Conservation (phyloP, 1,284 basidiomycete genomes). For the Leccinum huronense region DNA sequence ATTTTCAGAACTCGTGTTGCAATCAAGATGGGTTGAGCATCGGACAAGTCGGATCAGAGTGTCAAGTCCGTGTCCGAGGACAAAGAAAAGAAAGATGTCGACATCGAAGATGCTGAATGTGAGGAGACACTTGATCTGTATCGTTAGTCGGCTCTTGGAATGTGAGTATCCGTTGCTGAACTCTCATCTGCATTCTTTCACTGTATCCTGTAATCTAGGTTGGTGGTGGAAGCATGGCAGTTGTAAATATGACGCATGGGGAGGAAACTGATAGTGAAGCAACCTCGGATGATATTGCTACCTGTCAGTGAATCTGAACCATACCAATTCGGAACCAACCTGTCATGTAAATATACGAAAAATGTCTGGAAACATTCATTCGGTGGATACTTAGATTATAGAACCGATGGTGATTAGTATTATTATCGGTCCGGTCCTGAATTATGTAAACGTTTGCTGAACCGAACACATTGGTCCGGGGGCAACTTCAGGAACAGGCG, state of each 20-base stretch:
- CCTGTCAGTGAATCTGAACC: no score
- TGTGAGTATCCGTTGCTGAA: constrained; percentile 54
- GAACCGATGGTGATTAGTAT: no score
- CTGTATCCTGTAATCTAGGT: constrained; percentile 41
- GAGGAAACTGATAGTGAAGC: no score
- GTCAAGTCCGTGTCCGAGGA: constrained; percentile 64
- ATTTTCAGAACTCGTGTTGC: constrained; percentile 82
- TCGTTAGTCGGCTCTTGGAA: constrained; percentile 94
- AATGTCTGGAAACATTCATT: no score
- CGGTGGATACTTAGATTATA: no score
- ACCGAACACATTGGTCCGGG: constrained; percentile 35
- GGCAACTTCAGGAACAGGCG: constrained; percentile 89
- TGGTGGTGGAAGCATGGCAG: constrained; percentile 66
- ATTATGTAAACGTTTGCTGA: no score
- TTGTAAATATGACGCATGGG: no score
- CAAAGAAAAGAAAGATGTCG: constrained; percentile 60
- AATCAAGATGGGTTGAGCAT: constrained; percentile 91
- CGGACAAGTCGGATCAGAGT: constrained; percentile 61
- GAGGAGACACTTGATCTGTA: constrained; percentile 94
- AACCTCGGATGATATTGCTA: no score
- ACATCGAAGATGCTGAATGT: constrained; percentile 44
- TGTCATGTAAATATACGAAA: no score
- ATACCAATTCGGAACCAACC: no score
- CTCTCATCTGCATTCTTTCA: constrained; percentile 1
- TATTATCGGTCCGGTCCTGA: no score